These are phyloP conservation scores for Capsella bursapastoris DNA, from an alignment of 345 rosid genomes.

Conservation along the genomic window DNA sequence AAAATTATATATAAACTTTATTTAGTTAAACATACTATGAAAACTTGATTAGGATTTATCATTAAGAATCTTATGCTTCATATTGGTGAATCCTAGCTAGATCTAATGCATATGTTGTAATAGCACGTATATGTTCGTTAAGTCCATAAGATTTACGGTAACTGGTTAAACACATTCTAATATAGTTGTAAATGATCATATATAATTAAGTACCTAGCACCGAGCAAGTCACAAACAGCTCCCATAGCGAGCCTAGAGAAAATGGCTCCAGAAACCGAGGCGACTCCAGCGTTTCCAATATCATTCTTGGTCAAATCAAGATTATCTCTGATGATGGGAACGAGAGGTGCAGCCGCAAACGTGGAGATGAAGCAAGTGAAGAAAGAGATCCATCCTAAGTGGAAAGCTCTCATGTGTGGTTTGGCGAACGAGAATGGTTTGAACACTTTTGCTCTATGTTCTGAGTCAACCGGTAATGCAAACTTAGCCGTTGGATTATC, in stretches of 20 bases:
- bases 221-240: constrained; percentile 71
- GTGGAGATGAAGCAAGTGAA: constrained; percentile 80
- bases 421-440: constrained; percentile 63
- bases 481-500: constrained; percentile 64
- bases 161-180: background rate
- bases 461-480: constrained; percentile 72
- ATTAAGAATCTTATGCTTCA: background rate
- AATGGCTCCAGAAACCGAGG: constrained; percentile 79
- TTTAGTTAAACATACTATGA: too few relatives aligned
- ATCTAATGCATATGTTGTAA: constrained; percentile 7
- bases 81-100: constrained; percentile 13
- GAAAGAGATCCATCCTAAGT: constrained; percentile 81
- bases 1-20: too few relatives aligned
- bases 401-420: constrained; percentile 87
- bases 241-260: constrained; percentile 81
- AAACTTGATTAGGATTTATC: too few relatives aligned
- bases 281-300: constrained; percentile 78
- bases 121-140: background rate
- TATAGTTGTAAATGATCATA: background rate
- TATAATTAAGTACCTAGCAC: constrained; percentile 62
- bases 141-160: background rate
- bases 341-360: constrained; percentile 80
- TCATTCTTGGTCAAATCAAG: constrained; percentile 64
- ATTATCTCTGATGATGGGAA: constrained; percentile 76
- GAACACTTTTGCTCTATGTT: constrained; percentile 71